A percentile compares a stretch with the other conserved stretches of the same genome.
phyloP scores from a whole-genome alignment of 352 stramenopile species.

The Phytopythium chamaehyphon region DNA sequence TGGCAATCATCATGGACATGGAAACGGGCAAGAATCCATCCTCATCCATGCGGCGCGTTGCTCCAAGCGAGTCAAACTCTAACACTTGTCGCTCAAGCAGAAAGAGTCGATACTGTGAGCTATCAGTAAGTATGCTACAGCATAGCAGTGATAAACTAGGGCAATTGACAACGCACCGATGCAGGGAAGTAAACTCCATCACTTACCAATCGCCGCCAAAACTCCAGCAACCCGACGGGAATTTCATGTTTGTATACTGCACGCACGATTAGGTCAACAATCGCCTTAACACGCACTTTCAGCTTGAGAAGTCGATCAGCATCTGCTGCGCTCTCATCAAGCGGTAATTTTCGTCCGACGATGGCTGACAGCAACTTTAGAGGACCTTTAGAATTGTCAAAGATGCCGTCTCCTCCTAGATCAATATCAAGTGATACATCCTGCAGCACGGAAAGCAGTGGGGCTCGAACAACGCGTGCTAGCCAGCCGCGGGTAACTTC shows the following conservation, averaged over 20 bases:
- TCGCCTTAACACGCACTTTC: conserved; percentile 55
- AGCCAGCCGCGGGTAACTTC: conserved; percentile 65
- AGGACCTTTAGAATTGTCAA: not conserved
- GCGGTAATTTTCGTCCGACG: not conserved
- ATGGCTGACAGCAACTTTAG: not conserved
- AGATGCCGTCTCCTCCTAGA: conserved; percentile 15
- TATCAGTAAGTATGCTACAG: conserved; percentile 1
- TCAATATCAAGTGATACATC: conserved; percentile 47
- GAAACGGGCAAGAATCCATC: conserved; percentile 1
- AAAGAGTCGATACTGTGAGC: conserved; percentile 53
- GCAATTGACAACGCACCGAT: conserved; percentile 23
- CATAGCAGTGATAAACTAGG: conserved; percentile 5
- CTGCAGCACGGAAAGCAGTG: conserved; percentile 50
- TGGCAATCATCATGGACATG: not conserved
- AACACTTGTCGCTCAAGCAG: conserved; percentile 30
- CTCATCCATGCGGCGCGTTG: conserved; percentile 38
- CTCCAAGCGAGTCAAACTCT: conserved; percentile 54
- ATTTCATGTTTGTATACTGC: conserved; percentile 49
- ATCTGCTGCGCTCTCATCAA: conserved; percentile 8
- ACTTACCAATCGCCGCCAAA: conserved; percentile 45
- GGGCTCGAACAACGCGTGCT: conserved; percentile 35
- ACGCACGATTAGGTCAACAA: conserved; percentile 43
- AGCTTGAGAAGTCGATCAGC: conserved; percentile 36
- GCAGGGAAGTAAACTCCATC: conserved; percentile 67
- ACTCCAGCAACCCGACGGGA: conserved; percentile 48